Evolutionary conservation across 2,329 filamentous ascomycete species (phyloP), one percentile per base, ranked within the genome.

Genomic region (Penicillium hordei): DNA sequence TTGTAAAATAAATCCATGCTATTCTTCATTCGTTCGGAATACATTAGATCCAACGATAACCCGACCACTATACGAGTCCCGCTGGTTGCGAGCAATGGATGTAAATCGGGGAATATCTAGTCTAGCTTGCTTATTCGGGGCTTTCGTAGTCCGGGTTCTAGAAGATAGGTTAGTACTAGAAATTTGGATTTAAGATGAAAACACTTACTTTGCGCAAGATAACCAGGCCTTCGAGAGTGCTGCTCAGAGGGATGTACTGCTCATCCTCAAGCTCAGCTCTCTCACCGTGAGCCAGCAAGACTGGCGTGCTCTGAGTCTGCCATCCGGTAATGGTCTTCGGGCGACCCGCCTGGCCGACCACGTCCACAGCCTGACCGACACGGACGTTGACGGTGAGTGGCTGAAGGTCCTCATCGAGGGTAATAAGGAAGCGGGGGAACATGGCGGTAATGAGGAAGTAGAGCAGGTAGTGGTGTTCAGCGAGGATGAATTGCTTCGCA

Each of bases 221-320:
- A 56, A 97, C 93, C 69, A 99, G 82, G 33, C 94, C 94, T 79
- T 99, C 94, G 61, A 99, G 82, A 52, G 88, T 96, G 79, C 87
- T 94, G 74, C 88, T 95, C 71, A 99, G 79, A 76, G 89, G 91
- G 64, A 97, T 88, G 75, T 97, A 99, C 79, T 99, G 88, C 79
- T 99, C 94, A 70, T 99, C 94, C 76, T 99, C 94, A 50, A 99
- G 81, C 81, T 99, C 94, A 10, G 94, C 94, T 69, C 95, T 85
- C 81, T 99, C 94, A 31, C 95, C 94, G 71, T 96, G 89, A n/a
- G 91, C 89, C 68, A 99, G 81, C 58, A 99, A 81, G 46, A 99
- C 94, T 0, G 94, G 94, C n/a, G 94, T 99, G 80, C 91, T 97
- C 82, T 99, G 94, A 65, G 94, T 99, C 79, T 99, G 94, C 94